Evolutionary conservation across 2,329 filamentous ascomycete genomes (phyloP), one percentile per base, ranked within the genome.

Genomic region (Coleophoma eucalyptorum): DNA sequence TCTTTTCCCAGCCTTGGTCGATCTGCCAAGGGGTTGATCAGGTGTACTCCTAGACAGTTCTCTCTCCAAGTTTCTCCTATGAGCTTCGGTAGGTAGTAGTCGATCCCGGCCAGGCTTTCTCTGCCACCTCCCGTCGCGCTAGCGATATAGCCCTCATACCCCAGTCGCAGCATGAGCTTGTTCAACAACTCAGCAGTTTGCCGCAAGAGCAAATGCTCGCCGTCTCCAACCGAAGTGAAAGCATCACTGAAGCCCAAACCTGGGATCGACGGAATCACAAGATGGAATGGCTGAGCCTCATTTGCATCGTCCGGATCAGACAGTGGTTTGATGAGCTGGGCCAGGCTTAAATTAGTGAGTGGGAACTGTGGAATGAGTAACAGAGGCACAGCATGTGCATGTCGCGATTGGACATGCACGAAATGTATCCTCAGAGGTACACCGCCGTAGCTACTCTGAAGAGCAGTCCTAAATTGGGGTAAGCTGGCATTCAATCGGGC

Each of bases 211-310:
- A 44, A 76, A 75, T 49, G 72, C 7, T 43, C 35, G 4, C 26
- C 46, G 19, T 52, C 48, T 8, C 51, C 46, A 5, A n/a, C 5
- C 35, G 42, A 72, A 4, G 49, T 71, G 37, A 84, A 72, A 2
- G 82, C 72, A 63, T 87, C 83, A 63, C 83, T 86, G 61, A 88
- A 89, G 15, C 83, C 84, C 43, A 86, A 71, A 0, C 84, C 84
- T 0, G 85, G 84, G 18, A 88, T 73, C 41, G 80, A 82, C 1
- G 85, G 84, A 18, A 81, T 79, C 18, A 89, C 76, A n/a, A 88
- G 62, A 59, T 88, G 81, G 59, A 88, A 89, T 1, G 81, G 73
- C 52, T 80, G 77, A 16, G 40, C 52, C 4, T 61, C 58, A 49
- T 65, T 59, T 57, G 67, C 64, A 65, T 74, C 70, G 10, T 76